phyloP scores from a whole-genome alignment of 108 stramenopile genomes.

The Epithemia pelagica region DNA sequence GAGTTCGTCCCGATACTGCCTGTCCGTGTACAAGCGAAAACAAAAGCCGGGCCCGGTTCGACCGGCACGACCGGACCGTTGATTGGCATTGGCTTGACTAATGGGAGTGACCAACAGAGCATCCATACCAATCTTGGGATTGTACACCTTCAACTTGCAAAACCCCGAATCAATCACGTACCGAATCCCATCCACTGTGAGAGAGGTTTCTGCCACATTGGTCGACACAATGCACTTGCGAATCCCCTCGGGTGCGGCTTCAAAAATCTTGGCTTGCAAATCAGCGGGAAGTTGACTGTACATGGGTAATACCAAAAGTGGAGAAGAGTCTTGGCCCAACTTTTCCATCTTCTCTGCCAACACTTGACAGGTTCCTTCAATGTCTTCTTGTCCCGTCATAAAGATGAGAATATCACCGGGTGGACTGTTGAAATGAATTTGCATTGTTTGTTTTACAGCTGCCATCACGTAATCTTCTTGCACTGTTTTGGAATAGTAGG shows the following conservation, averaged over 20 bases:
- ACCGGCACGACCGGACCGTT: conserved; percentile 94
- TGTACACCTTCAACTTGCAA: conserved; percentile 99
- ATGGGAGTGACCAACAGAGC: conserved; percentile 95
- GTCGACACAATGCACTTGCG: conserved; percentile 98
- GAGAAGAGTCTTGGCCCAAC: conserved; percentile 68
- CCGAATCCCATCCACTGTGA: conserved; percentile 96
- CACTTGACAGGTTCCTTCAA: conserved; percentile 93
- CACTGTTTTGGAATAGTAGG: conserved; percentile 83
- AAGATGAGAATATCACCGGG: conserved; percentile 98
- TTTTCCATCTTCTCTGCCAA: conserved; percentile 88
- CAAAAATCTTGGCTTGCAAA: conserved; percentile 97
- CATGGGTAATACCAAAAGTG: conserved; percentile 96
- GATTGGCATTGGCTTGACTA: conserved; percentile 96
- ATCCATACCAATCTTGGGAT: conserved; percentile 99
- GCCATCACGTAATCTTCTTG: conserved; percentile 98
- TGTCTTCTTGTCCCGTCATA: conserved; percentile 99
- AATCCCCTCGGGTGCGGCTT: conserved; percentile 85
- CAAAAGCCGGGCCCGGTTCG: conserved; percentile 95
- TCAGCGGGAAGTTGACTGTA: conserved; percentile 98
- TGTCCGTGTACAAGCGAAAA: conserved; percentile 96
- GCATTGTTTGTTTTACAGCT: conserved; percentile 95
- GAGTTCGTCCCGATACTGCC: conserved; percentile 92
- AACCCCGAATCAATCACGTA: conserved; percentile 93
- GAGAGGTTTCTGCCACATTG: conserved; percentile 98
- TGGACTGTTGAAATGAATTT: conserved; percentile 94